phyloP scores from a whole-genome alignment of 2,329 filamentous ascomycete species.

The Periconia sp. region DNA sequence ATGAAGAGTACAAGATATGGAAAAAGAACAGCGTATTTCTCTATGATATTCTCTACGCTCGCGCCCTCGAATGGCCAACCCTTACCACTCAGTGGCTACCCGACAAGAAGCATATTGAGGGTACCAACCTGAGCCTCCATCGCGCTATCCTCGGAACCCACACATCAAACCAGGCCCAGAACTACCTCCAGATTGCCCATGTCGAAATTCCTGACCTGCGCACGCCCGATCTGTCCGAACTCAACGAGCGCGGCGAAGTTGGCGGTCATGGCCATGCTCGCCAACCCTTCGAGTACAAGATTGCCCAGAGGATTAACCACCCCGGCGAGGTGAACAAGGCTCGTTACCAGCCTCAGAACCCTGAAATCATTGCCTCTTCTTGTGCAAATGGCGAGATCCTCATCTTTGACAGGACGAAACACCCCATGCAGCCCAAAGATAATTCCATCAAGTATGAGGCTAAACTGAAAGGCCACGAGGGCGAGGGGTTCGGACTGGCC shows the following conservation, averaged over 20 bases:
- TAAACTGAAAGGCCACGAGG: conserved; percentile 79
- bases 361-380: conserved; percentile 92
- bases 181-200: conserved; percentile 93
- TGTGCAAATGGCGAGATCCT: conserved; percentile 85
- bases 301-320: conserved; percentile 95
- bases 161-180: conserved; percentile 80
- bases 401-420: conserved; percentile 95
- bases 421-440: conserved; percentile 70
- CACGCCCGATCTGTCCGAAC: conserved; percentile 74
- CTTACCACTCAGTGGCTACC: conserved; percentile 98
- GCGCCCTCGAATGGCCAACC: conserved; percentile 94
- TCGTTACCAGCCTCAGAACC: conserved; percentile 95
- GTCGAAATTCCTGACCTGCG: conserved; percentile 85
- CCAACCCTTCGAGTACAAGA: conserved; percentile 81
- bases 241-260: conserved; percentile 91
- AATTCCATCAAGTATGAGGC: conserved; percentile 79
- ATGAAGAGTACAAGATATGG: conserved; percentile 99
- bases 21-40: conserved; percentile 99
- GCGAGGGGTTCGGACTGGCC: conserved; percentile 87
- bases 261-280: conserved; percentile 83
- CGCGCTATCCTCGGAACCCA: conserved; percentile 92
- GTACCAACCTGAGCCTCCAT: conserved; percentile 84
- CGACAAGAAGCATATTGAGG: conserved; percentile 64
- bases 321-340: conserved; percentile 98
- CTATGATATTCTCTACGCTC: conserved; percentile 95